These are phyloP conservation scores for Apiospora malaysiana DNA, from an alignment of 2,329 filamentous ascomycete genomes.

Conservation along the genomic window DNA sequence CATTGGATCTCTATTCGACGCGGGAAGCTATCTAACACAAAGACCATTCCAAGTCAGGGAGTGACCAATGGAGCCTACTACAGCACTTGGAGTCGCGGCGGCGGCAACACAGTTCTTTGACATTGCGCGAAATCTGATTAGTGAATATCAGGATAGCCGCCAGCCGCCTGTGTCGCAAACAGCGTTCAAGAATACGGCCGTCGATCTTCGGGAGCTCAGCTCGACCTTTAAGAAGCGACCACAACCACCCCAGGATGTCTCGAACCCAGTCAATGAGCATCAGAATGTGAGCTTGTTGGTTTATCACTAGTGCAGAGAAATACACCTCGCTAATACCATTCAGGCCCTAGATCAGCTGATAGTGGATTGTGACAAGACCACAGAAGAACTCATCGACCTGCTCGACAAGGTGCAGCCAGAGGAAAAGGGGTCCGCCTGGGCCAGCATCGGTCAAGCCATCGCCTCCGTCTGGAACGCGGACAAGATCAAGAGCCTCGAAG, in stretches of 20 bases:
- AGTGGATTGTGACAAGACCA: slow-evolving; percentile 1
- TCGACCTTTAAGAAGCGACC: not conserved
- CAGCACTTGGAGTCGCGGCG: not conserved
- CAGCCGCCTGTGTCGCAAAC: not conserved
- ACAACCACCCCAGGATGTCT: not conserved
- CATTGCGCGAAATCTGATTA: not conserved
- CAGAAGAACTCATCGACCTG: not conserved
- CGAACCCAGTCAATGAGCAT: not conserved
- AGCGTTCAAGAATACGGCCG: not conserved
- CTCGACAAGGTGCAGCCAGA: not conserved
- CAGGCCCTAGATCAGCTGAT: not conserved
- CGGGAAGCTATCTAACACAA: not conserved
- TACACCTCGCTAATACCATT: not conserved
- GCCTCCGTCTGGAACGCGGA: not conserved
- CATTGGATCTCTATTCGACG: not conserved
- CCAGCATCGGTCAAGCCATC: not conserved
- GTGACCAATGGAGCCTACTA: not conserved
- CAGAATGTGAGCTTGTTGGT: not conserved
- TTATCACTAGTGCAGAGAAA: not conserved
- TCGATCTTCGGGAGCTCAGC: not conserved
- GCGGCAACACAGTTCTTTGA: slow-evolving; percentile 1
- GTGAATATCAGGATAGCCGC: not conserved
- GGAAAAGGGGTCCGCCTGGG: not conserved
- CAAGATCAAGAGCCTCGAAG: slow-evolving; percentile 5
- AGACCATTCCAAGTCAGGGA: too few species aligned